Base-by-base conservation (phyloP, 2,329 filamentous ascomycete genomes). In the Hypoxylon rubiginosum region DNA sequence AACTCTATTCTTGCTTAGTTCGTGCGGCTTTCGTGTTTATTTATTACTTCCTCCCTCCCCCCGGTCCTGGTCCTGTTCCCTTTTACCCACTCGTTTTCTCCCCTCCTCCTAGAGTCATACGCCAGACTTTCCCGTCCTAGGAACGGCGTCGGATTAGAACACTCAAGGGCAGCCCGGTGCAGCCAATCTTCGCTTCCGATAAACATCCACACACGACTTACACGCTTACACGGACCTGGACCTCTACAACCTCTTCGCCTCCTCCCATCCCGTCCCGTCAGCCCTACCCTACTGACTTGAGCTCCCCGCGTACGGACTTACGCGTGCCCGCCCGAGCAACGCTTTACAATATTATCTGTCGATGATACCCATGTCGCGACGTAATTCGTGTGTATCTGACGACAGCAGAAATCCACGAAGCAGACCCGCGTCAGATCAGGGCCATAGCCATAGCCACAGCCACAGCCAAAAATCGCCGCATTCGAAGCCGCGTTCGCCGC, bases 291-390 rank as follows among this genome's bases (percentile, higher is more conserved):
- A 3, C 26, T 21, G 30, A n/a, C 28, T 21, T 49, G 4, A 19
- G 9, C 30, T 46, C 39, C 3, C 41, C 21, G 21, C 24, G 28
- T 39, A 41, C 34, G 26, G 30, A 54, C 34, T 34, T 34, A 10
- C 46, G 41, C 58, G 50, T 53, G 28, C 26, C 19, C 17, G 45
- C 34, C 34, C 39, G 45, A 59, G 45, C 57, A 58, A 32, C 45
- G 2, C 43, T 21, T 43, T 43, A 9, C 54, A 24, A 46, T 19
- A 26, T 17, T 6, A 30, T 19, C n/a, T 13, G 28, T 17, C 45
- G 30, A 45, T 15, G 49, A 36, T 50, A 58, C 69, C 66, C 69
- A 77, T 77, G 75, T 76, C 75, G 68, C 74, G 70, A 68, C 72
- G 69, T 52, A 74, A 62, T 56, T 71, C 72, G 53, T 68, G 71